Percentiles rank a stretch among this genome's conserved stretches.
Conservation (phyloP, 2,329 filamentous ascomycete genomes). For the Grosmannia clavigera region DNA sequence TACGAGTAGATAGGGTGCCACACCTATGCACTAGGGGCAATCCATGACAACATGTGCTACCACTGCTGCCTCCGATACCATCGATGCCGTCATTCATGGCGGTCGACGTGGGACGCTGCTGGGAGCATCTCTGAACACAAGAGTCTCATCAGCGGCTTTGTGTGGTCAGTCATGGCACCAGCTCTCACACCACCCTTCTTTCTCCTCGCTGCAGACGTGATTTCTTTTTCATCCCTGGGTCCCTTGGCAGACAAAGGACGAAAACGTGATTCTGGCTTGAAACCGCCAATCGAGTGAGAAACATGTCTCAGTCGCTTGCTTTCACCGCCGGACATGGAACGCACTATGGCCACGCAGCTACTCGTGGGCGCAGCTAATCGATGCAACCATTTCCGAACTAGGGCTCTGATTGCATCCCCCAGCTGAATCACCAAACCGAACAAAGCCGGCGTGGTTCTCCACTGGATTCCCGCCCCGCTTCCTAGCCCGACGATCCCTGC, state of each 20-base stretch:
- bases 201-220: not conserved
- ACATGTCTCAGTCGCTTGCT: not conserved
- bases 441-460: not conserved
- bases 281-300: not conserved
- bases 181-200: not conserved
- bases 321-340: not conserved
- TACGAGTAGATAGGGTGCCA: not conserved
- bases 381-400: not conserved
- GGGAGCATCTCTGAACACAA: too few relatives aligned
- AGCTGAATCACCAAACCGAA: slow-evolving; percentile 1
- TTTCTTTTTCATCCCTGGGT: not conserved
- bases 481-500: not conserved
- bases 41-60: not conserved
- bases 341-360: not conserved
- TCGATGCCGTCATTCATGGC: too few relatives aligned
- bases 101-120: too few relatives aligned
- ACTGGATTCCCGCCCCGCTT: not conserved
- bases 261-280: not conserved
- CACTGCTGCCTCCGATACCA: not conserved
- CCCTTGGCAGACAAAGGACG: not conserved
- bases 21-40: not conserved
- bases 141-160: not conserved
- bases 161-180: not conserved
- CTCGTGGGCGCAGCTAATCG: not conserved
- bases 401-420: not conserved